Conservation (phyloP, 257 asterid genomes). For the Phtheirospermum japonicum region DNA sequence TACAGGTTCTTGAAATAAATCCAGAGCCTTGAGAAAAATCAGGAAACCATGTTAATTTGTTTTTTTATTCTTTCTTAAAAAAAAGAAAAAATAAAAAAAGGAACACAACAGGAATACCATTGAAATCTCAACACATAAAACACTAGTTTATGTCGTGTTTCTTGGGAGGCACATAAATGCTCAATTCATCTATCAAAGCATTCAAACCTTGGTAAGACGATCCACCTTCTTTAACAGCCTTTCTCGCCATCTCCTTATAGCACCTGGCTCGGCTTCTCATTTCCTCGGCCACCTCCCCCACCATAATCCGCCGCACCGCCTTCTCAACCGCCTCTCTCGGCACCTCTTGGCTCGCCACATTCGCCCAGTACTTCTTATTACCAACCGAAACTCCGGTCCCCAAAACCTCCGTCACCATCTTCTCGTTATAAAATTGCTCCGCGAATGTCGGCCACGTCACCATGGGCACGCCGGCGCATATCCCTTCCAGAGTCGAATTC, state of each 20-base stretch:
- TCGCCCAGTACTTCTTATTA: conserved; percentile 33
- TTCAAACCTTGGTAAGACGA: conserved; percentile 39
- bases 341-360: conserved; percentile 24
- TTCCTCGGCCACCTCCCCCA: conserved; percentile 33
- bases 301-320: conserved; percentile 33
- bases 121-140: too few species aligned
- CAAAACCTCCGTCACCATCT: conserved; percentile 34
- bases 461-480: conserved; percentile 45
- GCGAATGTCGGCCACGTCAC: conserved; percentile 49
- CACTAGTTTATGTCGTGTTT: too few species aligned
- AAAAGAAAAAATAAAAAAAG: too few species aligned
- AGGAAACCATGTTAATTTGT: too few species aligned
- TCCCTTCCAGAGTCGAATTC: conserved; percentile 40
- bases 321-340: not conserved
- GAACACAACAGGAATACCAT: too few species aligned
- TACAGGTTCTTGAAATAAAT: too few species aligned
- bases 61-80: too few species aligned
- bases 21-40: too few species aligned
- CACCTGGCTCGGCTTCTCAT: conserved; percentile 37
- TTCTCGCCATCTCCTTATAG: conserved; percentile 34
- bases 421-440: conserved; percentile 48
- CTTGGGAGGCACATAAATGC: not conserved
- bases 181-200: conserved; percentile 38
- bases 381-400: conserved; percentile 39
- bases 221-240: conserved; percentile 44